Evolutionary conservation across 768 basidiomycete genomes (phyloP).

Genomic region (Mycena maculata): DNA sequence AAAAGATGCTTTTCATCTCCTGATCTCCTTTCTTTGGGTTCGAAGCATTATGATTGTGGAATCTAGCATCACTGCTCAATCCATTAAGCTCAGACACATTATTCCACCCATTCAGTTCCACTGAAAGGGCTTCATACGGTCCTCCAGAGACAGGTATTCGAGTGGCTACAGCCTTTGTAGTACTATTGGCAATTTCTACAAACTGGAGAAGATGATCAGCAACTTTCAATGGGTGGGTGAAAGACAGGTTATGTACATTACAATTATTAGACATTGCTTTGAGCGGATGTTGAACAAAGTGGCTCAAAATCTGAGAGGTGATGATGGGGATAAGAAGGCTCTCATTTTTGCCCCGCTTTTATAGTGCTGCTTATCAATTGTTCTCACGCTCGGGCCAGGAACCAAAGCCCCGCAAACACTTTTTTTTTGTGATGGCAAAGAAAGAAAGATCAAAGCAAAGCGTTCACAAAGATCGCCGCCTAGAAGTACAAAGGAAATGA

Average conservation of each 20-base stretch:
- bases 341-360: slow-evolving; percentile 1
- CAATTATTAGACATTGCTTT: background rate
- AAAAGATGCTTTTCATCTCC: background rate
- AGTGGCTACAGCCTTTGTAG: slow-evolving; percentile 1
- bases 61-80: background rate
- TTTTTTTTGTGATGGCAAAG: too few species aligned
- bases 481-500: too few species aligned
- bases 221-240: background rate
- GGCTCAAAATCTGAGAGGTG: background rate
- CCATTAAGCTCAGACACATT: background rate
- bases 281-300: background rate
- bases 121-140: background rate
- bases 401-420: too few species aligned
- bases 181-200: slow-evolving; percentile 4
- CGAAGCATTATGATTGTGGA: slow-evolving; percentile 1
- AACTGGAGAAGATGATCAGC: background rate
- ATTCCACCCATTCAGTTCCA: background rate
- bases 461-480: too few species aligned
- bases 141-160: background rate
- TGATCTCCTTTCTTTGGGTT: background rate
- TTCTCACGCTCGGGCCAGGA: background rate
- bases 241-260: background rate
- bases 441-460: too few species aligned
- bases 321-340: slow-evolving; percentile 7
- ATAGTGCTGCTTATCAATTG: background rate